Evolutionary conservation across 176 grass and related monocot genomes (phyloP).

Genomic region (Calamus simplicifolius): DNA sequence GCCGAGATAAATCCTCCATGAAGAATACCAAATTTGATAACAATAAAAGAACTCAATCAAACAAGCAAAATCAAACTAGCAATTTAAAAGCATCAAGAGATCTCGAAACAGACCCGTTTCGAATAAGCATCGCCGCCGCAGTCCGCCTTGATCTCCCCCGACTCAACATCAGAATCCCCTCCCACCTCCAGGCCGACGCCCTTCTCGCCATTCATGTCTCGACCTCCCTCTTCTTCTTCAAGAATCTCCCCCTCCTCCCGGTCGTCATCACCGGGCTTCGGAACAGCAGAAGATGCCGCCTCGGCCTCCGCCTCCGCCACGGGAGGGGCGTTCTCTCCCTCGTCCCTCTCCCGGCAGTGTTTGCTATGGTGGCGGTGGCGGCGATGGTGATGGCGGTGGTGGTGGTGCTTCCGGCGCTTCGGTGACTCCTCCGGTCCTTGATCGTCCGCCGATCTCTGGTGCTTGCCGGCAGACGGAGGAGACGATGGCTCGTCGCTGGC

Average conservation of each 20-base stretch:
- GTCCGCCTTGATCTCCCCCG: constrained; percentile 19
- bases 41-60: no score
- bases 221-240: constrained; percentile 29
- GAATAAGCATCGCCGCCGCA: constrained; percentile 4
- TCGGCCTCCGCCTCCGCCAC: background rate
- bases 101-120: constrained; percentile 45
- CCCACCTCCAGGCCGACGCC: constrained; percentile 20
- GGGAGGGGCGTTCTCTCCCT: background rate
- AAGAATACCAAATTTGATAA: no score
- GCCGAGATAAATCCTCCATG: no score
- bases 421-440: constrained; percentile 27
- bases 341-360: constrained; percentile 9
- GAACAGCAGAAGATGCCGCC: constrained; percentile 4
- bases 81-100: constrained; percentile 14
- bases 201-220: background rate
- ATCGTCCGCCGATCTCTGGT: constrained; percentile 35
- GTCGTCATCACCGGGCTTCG: constrained; percentile 30
- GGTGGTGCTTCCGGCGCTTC: constrained; percentile 64
- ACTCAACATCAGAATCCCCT: constrained; percentile 16
- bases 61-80: background rate
- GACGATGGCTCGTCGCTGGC: constrained; percentile 36
- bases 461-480: constrained; percentile 37
- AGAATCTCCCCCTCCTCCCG: constrained; percentile 95
- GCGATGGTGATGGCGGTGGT: constrained; percentile 9
- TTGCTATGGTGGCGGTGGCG: background rate